Conservation (phyloP, 495 filamentous ascomycete species). For the Tuber magnatum region DNA sequence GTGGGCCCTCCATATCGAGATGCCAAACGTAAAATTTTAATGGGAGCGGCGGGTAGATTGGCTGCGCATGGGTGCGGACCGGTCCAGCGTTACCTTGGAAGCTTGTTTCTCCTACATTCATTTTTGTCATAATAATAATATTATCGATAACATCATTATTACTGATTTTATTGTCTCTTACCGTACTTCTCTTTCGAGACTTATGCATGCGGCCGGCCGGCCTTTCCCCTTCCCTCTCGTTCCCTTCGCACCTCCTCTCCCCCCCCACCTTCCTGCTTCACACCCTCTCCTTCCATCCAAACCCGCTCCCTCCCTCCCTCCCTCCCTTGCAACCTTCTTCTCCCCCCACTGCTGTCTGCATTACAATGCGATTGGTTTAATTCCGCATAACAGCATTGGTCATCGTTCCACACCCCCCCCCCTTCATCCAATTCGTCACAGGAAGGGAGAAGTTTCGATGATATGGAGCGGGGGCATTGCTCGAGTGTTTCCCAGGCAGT, state of each 20-base stretch:
- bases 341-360: not conserved
- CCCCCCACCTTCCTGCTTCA: not conserved
- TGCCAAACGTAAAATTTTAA: not conserved
- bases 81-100: conserved; percentile 1
- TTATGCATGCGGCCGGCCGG: not conserved
- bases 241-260: not conserved
- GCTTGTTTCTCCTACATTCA: not conserved
- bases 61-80: not conserved
- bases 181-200: not conserved
- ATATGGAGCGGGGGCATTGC: not conserved
- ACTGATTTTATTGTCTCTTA: not conserved
- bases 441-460: not conserved
- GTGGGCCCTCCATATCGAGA: not conserved
- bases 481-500: not conserved
- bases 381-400: not conserved
- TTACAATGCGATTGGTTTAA: not conserved
- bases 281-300: not conserved
- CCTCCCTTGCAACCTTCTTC: not conserved
- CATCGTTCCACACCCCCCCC: not conserved
- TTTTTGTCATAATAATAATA: not conserved
- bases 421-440: not conserved
- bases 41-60: conserved; percentile 4
- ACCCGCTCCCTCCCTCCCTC: not conserved
- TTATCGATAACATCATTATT: not conserved
- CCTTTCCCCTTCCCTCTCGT: not conserved